phyloP scores from a whole-genome alignment of 805 yeast species.

The Ogataea siamensis region DNA sequence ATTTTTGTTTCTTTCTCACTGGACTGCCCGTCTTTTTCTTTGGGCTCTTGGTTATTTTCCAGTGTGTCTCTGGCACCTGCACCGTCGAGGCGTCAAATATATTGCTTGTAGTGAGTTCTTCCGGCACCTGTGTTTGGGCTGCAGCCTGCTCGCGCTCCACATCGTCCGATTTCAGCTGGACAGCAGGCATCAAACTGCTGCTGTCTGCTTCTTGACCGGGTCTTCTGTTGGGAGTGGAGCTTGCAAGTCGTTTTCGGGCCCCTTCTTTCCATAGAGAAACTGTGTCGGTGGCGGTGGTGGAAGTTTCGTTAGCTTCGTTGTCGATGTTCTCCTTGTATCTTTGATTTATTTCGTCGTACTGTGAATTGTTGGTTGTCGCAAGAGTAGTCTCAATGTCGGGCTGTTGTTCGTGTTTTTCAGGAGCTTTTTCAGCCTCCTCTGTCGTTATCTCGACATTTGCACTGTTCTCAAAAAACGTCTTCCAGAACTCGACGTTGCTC shows the following conservation, averaged over 20 bases:
- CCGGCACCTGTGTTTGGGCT: slow-evolving; percentile 5
- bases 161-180: slow-evolving; percentile 19
- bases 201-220: slow-evolving; percentile 5
- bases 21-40: slow-evolving; percentile 13
- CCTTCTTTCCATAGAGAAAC: slow-evolving; percentile 22
- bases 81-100: slow-evolving; percentile 20
- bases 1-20: slow-evolving; percentile 18
- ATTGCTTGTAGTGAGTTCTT: slow-evolving; percentile 22
- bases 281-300: slow-evolving; percentile 19
- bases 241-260: slow-evolving; percentile 16
- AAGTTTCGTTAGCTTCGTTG: slow-evolving; percentile 13
- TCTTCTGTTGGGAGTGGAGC: slow-evolving; percentile 26
- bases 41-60: slow-evolving; percentile 20
- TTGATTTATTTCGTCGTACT: slow-evolving; percentile 18
- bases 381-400: slow-evolving; percentile 2
- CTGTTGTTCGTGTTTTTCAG: slow-evolving; percentile 1
- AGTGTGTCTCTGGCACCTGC: slow-evolving; percentile 15
- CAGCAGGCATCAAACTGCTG: slow-evolving; percentile 17
- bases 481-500: slow-evolving; percentile 71
- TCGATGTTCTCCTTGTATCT: slow-evolving; percentile 19
- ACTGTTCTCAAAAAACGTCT: slow-evolving; percentile 62
- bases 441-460: slow-evolving; percentile 33
- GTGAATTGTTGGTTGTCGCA: slow-evolving; percentile 15
- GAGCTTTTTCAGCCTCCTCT: slow-evolving; percentile 15
- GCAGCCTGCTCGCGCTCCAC: slow-evolving; percentile 17